A percentile compares a stretch with the other conserved stretches of the same genome.
phyloP scores from a whole-genome alignment of 169 alveolate species.

The Hammondia hammondi region DNA sequence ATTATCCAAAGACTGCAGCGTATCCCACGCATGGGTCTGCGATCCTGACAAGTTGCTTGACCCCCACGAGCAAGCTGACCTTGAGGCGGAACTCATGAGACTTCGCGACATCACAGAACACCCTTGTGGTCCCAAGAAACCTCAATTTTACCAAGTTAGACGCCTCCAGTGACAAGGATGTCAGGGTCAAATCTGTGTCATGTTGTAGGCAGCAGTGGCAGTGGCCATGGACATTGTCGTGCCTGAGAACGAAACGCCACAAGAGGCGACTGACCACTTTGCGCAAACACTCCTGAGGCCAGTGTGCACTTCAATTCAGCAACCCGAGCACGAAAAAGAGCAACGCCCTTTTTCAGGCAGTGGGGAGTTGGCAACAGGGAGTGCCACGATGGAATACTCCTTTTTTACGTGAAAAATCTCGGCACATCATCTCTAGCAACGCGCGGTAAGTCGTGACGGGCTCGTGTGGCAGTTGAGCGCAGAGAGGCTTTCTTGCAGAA shows the following conservation, averaged over 20 bases:
- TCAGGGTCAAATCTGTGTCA: too few relatives aligned
- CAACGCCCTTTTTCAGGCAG: slow-evolving; percentile 12
- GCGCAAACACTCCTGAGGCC: slow-evolving; percentile 60
- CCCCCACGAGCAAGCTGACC: slow-evolving; percentile 60
- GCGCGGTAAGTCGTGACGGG: slow-evolving; percentile 29
- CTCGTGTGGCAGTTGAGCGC: neutral
- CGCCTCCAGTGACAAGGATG: neutral
- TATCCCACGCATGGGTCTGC: slow-evolving; percentile 64
- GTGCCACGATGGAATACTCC: slow-evolving; percentile 65
- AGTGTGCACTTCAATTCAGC: neutral
- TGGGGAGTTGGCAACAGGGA: slow-evolving; percentile 70
- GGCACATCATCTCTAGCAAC: slow-evolving; percentile 63
- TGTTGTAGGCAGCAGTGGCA: slow-evolving; percentile 64
- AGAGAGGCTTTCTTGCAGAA: slow-evolving; percentile 14
- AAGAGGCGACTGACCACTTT: slow-evolving; percentile 69
- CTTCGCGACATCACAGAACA: slow-evolving; percentile 65
- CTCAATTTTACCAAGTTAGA: slow-evolving; percentile 59
- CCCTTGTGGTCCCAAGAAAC: slow-evolving; percentile 33
- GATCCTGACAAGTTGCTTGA: slow-evolving; percentile 67
- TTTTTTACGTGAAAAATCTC: slow-evolving; percentile 59
- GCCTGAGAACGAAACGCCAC: slow-evolving; percentile 62
- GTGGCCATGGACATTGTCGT: slow-evolving; percentile 68
- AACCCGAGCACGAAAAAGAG: too few relatives aligned
- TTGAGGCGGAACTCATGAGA: slow-evolving; percentile 60
- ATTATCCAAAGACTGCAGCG: slow-evolving; percentile 14